Conservation (phyloP, 371 early-diverging fungal genomes). For the Actinomortierella wolfii region DNA sequence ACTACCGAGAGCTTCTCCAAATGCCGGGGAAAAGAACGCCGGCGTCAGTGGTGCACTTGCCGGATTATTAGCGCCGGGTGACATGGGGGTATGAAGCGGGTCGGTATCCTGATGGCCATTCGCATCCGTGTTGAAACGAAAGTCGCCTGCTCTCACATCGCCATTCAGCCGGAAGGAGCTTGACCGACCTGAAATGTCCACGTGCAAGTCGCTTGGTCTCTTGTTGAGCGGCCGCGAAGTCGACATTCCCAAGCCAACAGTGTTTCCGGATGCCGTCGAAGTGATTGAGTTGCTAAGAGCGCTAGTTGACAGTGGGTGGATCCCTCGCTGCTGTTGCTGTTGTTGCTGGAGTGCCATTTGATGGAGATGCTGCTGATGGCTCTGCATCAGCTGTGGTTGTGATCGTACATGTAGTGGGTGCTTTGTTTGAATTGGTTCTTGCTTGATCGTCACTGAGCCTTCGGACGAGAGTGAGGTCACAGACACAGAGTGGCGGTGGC, state of each 20-base stretch:
- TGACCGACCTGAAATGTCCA: conserved; percentile 43
- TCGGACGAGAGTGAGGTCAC: too few species aligned
- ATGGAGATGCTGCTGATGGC: conserved; percentile 8
- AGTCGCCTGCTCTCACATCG: conserved; percentile 42
- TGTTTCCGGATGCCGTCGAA: conserved; percentile 9
- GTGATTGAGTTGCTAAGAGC: conserved; percentile 29
- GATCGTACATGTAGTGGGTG: neutral
- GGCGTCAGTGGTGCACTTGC: conserved; percentile 56
- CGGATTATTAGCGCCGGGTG: conserved; percentile 10
- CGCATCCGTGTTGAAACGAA: conserved; percentile 25
- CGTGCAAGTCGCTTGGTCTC: conserved; percentile 42
- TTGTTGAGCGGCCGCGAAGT: conserved; percentile 30
- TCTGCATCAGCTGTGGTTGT: conserved; percentile 1
- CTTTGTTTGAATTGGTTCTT: too few species aligned
- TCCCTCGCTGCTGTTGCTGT: conserved; percentile 10
- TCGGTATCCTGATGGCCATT: conserved; percentile 22
- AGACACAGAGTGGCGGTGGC: conserved; percentile 6
- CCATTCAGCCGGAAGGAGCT: conserved; percentile 41
- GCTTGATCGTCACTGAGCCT: too few species aligned
- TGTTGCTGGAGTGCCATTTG: conserved; percentile 20
- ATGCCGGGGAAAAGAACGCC: conserved; percentile 71
- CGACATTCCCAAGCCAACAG: conserved; percentile 8
- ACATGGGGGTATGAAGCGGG: conserved; percentile 22
- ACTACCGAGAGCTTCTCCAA: conserved; percentile 64
- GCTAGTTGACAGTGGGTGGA: conserved; percentile 7